Evolutionary conservation across 202 grass and related monocot genomes (phyloP).

Genomic region (Zoysia matrella): DNA sequence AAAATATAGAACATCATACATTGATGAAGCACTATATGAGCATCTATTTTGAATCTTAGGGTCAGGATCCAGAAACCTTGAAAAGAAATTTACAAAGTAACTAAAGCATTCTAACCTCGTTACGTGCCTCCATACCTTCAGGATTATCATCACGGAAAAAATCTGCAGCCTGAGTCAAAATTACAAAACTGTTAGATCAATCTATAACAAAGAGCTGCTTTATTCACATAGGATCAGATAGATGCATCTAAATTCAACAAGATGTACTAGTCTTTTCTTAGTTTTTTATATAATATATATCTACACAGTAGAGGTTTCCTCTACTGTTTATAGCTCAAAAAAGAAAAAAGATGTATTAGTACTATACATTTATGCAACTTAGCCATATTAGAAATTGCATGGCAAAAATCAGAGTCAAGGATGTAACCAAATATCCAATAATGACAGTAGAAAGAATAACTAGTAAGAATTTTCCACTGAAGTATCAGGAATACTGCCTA

Average conservation of each 20-base stretch:
- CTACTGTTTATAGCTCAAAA: no score
- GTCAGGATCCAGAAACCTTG: constrained; percentile 17
- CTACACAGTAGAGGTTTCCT: no score
- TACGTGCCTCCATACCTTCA: constrained; percentile 93
- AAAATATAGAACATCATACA: background rate
- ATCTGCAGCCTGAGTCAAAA: constrained; percentile 77
- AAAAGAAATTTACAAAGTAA: constrained; percentile 18
- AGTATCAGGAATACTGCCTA: no score
- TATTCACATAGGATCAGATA: constrained; percentile 29
- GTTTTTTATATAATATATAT: no score
- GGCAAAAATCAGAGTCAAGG: constrained; percentile 22
- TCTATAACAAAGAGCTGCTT: constrained; percentile 24
- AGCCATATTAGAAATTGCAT: background rate
- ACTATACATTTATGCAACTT: constrained; percentile 11
- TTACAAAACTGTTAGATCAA: constrained; percentile 33
- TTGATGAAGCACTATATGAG: constrained; percentile 28
- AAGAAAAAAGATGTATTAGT: background rate
- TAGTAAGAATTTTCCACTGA: no score
- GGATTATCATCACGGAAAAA: constrained; percentile 96
- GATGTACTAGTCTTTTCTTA: background rate
- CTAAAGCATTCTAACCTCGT: constrained; percentile 72
- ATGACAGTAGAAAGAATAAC: constrained; percentile 9
- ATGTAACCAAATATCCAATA: constrained; percentile 36
- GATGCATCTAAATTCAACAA: constrained; percentile 8
- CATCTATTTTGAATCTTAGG: constrained; percentile 11